Conservation (phyloP, 1,139 yeast genomes). For the Debaryomyces subglobosus region DNA sequence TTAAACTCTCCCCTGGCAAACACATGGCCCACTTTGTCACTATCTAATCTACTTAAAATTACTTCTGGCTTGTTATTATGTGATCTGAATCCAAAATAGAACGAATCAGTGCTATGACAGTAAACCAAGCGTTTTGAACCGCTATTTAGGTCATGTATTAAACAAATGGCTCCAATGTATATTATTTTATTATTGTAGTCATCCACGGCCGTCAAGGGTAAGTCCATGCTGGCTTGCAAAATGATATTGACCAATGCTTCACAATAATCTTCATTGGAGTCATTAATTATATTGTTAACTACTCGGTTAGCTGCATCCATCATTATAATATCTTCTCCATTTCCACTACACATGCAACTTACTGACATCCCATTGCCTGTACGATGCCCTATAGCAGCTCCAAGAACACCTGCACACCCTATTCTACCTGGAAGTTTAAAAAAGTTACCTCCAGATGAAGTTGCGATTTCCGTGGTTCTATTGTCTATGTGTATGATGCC, state of each 20-base stretch:
- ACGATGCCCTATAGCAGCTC: conserved; percentile 42
- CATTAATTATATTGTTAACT: conserved; percentile 17
- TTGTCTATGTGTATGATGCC: conserved; percentile 27
- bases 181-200: conserved; percentile 15
- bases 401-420: conserved; percentile 57
- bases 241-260: not conserved
- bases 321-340: conserved; percentile 55
- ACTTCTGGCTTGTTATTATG: conserved; percentile 19
- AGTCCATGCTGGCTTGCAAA: conserved; percentile 1
- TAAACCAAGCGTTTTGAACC: conserved; percentile 28
- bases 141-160: conserved; percentile 19
- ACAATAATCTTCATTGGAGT: not conserved
- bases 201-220: conserved; percentile 7
- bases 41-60: conserved; percentile 31
- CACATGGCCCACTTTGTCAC: conserved; percentile 20
- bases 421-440: conserved; percentile 52
- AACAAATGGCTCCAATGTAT: conserved; percentile 39
- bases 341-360: conserved; percentile 55
- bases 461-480: conserved; percentile 27
- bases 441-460: conserved; percentile 58
- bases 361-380: conserved; percentile 21
- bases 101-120: conserved; percentile 49
- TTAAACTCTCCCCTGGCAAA: conserved; percentile 43
- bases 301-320: conserved; percentile 41
- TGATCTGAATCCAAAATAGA: conserved; percentile 41